A percentile compares a stretch with the other conserved stretches of the same genome.
Conservation (phyloP, 2,329 filamentous ascomycete species). For the Trichoderma sp. region DNA sequence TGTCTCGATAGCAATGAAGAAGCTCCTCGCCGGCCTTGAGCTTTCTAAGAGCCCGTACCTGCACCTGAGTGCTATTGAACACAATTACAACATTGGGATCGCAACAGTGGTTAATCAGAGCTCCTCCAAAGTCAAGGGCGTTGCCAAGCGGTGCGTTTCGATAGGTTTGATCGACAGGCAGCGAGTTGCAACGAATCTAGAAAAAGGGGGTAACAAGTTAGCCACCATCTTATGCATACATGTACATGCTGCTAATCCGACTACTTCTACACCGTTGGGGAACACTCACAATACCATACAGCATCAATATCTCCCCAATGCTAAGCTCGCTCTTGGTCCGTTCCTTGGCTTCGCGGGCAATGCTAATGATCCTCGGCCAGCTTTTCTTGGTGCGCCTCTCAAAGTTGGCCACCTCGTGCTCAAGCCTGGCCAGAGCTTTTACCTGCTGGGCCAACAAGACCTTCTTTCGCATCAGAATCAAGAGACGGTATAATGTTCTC, state of each 20-base stretch:
- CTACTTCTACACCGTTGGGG: neutral
- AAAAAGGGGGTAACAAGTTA: neutral
- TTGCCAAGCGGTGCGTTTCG: neutral
- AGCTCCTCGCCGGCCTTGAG: constrained; percentile 14
- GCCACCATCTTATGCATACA: neutral
- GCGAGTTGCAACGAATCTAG: neutral
- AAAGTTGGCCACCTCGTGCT: neutral
- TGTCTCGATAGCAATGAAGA: constrained; percentile 2
- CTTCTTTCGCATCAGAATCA: constrained; percentile 1
- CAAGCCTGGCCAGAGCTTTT: neutral
- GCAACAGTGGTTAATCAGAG: constrained; percentile 17
- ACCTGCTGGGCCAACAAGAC: neutral
- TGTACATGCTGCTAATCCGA: too few species aligned
- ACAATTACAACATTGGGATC: constrained; percentile 13
- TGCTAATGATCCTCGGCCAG: neutral
- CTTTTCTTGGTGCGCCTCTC: neutral
- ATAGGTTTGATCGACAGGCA: neutral
- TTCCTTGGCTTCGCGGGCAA: constrained; percentile 4
- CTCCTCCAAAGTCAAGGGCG: neutral
- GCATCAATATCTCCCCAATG: neutral
- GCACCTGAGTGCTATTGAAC: neutral
- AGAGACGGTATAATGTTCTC: constrained; percentile 1
- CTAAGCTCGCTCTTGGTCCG: constrained; percentile 3
- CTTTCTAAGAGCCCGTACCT: neutral
- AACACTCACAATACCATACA: constrained; percentile 15